Evolutionary conservation across 768 basidiomycete species (phyloP), one percentile per base, ranked within the genome.

Genomic region (Macrolepiota fuliginosa): DNA sequence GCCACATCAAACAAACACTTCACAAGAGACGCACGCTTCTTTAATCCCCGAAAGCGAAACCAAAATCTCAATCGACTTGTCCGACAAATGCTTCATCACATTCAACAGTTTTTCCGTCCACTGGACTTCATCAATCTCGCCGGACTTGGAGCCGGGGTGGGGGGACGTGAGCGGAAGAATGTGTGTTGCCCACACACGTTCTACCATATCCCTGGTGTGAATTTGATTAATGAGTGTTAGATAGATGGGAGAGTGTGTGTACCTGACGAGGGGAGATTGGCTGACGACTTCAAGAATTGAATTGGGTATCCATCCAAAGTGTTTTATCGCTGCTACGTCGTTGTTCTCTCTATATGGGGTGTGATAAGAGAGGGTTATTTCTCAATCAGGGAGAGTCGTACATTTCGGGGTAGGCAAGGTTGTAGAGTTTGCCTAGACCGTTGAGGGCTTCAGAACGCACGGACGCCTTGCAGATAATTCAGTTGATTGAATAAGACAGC

Each of bases 221-320:
- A 19, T 50, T 35, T 54, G 61, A 51, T 35, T 54, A 61, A 29
- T 54, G 58, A n/a, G 45, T 27, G 27, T 39, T 35, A 27, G 24
- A 35, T 6, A 19, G 1, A 11, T 29, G 2, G 29, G 1, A 2
- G 25, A 27, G 32, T 15, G 39, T 45, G 39, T 80, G 56, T 63
- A 90, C 88, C 85, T 83, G 46, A 86, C 79, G 67, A 92, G 90
- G 0, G 72, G 39, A 13, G 77, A 81, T 17, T 81, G 71, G n/a
- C 77, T 73, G 9, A 81, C 77, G 63, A 83, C 81, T 45, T 80
- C 79, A 9, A 96, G 76, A 32, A 98, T 77, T 42, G 81, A 77
- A 27, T 88, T 81, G 0, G 97, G 95, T 63, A 99, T 98, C 97
- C 97, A 99, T 0, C 85, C 86, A 68, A 98, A 98, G 50, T 96